phyloP scores from a whole-genome alignment of 169 alveolate genomes.

The Plasmodium chabaudi region DNA sequence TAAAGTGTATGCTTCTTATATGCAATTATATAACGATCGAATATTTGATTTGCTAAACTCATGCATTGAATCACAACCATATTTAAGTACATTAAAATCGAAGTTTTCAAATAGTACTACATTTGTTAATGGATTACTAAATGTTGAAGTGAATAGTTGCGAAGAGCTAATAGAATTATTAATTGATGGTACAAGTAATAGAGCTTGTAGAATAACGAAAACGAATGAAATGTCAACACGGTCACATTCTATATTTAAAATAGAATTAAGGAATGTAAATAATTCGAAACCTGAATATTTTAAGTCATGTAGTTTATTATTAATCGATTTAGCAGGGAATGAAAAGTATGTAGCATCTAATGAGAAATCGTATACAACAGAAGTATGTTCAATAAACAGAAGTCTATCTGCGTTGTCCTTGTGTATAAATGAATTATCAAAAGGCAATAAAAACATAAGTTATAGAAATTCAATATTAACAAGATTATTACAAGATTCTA shows the following conservation, averaged over 20 bases:
- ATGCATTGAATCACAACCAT: conserved; percentile 60
- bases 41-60: conserved; percentile 81
- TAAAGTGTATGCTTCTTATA: conserved; percentile 80
- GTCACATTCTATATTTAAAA: conserved; percentile 88
- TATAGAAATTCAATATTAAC: conserved; percentile 71
- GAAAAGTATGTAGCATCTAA: conserved; percentile 80
- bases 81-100: conserved; percentile 60
- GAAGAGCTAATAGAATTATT: conserved; percentile 84
- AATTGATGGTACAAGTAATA: conserved; percentile 83
- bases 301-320: conserved; percentile 50
- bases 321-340: conserved; percentile 78
- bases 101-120: conserved; percentile 29
- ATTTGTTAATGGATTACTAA: conserved; percentile 76
- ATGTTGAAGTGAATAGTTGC: conserved; percentile 78
- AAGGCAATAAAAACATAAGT: conserved; percentile 77
- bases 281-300: conserved; percentile 33
- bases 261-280: conserved; percentile 71
- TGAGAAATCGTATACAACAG: conserved; percentile 80
- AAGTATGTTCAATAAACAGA: conserved; percentile 82
- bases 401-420: conserved; percentile 83
- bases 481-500: conserved; percentile 77
- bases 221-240: conserved; percentile 87
- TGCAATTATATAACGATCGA: conserved; percentile 83
- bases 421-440: conserved; percentile 81
- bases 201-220: conserved; percentile 87